phyloP scores from a whole-genome alignment of 257 asterid species.

The Coffea canephora region DNA sequence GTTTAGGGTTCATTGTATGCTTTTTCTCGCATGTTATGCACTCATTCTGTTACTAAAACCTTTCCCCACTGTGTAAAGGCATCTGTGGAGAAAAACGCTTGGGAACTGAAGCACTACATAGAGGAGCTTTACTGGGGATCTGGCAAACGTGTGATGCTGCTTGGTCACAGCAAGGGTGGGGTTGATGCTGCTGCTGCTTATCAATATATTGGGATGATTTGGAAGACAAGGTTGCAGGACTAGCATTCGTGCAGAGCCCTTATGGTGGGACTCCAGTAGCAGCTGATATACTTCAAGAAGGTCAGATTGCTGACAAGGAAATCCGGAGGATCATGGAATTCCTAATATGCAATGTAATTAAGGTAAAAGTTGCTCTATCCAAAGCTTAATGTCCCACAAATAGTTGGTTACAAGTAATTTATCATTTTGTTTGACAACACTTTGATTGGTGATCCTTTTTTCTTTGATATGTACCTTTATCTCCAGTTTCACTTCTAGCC shows the following conservation, averaged over 20 bases:
- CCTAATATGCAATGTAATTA: conserved; percentile 71
- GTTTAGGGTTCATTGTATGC: neutral
- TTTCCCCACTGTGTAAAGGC: conserved; percentile 46
- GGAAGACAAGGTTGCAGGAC: conserved; percentile 77
- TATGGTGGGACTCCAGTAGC: conserved; percentile 90
- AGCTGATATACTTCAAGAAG: conserved; percentile 93
- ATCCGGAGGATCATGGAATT: conserved; percentile 83
- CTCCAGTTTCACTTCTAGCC: neutral
- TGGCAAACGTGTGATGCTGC: conserved; percentile 82
- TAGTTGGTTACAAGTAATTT: neutral
- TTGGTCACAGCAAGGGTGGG: conserved; percentile 98
- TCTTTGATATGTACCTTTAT: neutral
- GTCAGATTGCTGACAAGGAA: conserved; percentile 86
- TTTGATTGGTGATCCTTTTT: neutral
- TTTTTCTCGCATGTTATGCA: neutral
- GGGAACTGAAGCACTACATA: conserved; percentile 86
- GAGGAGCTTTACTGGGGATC: conserved; percentile 97
- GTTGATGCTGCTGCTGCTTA: conserved; percentile 97
- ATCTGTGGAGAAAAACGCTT: conserved; percentile 86
- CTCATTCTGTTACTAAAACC: conserved; percentile 5
- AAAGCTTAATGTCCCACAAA: neutral
- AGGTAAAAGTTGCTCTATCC: conserved; percentile 42
- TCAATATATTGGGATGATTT: conserved; percentile 67
- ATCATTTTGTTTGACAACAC: neutral
- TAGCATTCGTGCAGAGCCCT: conserved; percentile 94